Conservation (phyloP, 192 early-diverging fungal genomes). For the Linnemannia schmuckeri region DNA sequence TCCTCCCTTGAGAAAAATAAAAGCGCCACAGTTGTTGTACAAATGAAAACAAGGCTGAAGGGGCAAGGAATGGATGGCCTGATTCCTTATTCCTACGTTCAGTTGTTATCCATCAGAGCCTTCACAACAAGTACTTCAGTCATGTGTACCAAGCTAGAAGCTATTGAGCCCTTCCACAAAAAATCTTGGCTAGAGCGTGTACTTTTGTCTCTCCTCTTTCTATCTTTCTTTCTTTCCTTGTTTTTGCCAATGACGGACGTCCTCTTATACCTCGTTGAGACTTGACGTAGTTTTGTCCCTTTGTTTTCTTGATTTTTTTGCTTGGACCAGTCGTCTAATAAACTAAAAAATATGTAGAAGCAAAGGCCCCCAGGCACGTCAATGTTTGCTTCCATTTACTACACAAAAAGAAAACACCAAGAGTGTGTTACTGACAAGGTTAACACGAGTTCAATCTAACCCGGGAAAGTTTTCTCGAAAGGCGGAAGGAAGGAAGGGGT, state of each 20-base stretch:
- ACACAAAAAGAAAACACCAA: background rate
- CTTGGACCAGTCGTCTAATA: background rate
- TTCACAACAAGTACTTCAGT: no score
- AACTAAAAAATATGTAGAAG: background rate
- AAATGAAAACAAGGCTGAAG: background rate
- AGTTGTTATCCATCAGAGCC: no score
- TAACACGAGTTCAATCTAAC: background rate
- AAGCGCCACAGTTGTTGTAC: background rate
- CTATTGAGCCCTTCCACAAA: no score
- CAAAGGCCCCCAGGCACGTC: background rate
- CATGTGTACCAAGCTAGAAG: no score
- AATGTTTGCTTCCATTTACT: background rate
- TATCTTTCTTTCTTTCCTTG: no score
- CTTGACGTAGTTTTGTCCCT: no score
- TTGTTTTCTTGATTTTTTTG: no score
- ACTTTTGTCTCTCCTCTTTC: no score
- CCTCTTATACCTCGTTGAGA: no score
- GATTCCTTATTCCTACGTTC: background rate
- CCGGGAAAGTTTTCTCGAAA: no score
- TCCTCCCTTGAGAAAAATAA: background rate
- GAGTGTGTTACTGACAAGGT: background rate
- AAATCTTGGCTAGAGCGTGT: no score
- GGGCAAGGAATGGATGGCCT: background rate
- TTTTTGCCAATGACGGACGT: no score
- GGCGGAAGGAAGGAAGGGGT: background rate